Evolutionary conservation across 1,139 yeast species (phyloP).

Genomic region (Pichia sp.): DNA sequence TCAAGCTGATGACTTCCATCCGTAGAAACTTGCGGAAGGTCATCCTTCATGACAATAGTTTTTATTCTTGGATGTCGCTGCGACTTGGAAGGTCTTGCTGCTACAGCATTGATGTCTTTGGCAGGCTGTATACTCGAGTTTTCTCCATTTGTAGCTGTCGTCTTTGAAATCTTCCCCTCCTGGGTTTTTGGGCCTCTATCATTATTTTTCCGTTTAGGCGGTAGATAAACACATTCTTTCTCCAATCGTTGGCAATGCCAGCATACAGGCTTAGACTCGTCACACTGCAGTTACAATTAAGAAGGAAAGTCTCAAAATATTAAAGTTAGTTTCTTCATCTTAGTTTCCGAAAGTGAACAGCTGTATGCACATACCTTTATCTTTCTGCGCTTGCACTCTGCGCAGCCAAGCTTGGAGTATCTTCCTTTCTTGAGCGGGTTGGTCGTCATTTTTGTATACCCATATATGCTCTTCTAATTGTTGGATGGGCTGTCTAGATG

Average conservation of each 20-base stretch:
- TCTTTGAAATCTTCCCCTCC: background rate
- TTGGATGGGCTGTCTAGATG: too few species aligned
- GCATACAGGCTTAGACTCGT: conserved; percentile 58
- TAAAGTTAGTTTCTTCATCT: too few species aligned
- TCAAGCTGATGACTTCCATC: background rate
- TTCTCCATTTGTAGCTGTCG: background rate
- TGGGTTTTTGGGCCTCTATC: background rate
- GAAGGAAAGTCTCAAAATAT: too few species aligned
- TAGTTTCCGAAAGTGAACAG: too few species aligned
- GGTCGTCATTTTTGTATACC: background rate
- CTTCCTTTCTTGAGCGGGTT: conserved; percentile 10
- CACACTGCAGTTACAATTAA: conserved; percentile 34
- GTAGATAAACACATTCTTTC: conserved; percentile 36
- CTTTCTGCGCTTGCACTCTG: conserved; percentile 40
- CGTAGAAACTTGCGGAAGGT: background rate
- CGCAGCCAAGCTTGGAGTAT: conserved; percentile 34
- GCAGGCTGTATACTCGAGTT: background rate
- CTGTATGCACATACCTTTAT: conserved; percentile 30
- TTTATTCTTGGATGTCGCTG: background rate
- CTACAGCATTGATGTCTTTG: background rate
- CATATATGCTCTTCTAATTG: too few species aligned
- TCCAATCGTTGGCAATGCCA: conserved; percentile 42
- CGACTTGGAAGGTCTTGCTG: background rate
- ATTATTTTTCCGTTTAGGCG: conserved; percentile 28
- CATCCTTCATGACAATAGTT: background rate